phyloP scores from a whole-genome alignment of 306 rosid genomes.

The Begonia fuchsioides region DNA sequence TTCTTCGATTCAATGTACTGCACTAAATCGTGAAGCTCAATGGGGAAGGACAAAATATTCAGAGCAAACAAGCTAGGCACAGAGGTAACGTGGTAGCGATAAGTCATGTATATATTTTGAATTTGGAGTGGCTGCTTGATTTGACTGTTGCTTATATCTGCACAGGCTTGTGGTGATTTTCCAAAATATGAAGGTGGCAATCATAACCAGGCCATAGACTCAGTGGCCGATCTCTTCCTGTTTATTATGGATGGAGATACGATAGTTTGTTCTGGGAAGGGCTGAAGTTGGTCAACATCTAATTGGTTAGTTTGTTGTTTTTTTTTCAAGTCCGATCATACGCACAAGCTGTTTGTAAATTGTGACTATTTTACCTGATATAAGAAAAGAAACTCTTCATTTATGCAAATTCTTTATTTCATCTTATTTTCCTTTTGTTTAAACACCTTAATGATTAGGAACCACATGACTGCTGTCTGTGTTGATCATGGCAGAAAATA shows the following conservation, averaged over 20 bases:
- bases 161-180: conserved; percentile 83
- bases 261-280: conserved; percentile 26
- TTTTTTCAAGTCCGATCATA: no score
- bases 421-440: no score
- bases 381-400: no score
- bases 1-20: conserved; percentile 66
- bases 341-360: no score
- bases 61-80: conserved; percentile 74
- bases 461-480: no score
- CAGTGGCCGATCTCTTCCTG: conserved; percentile 37
- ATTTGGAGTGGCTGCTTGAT: neutral
- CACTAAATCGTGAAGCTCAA: conserved; percentile 27
- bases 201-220: conserved; percentile 52
- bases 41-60: conserved; percentile 68
- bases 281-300: conserved; percentile 54
- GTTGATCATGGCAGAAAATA: no score
- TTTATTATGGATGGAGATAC: no score
- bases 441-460: no score
- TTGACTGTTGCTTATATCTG: conserved; percentile 6
- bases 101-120: no score
- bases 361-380: no score
- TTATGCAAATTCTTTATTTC: no score
- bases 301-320: neutral
- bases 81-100: conserved; percentile 32
- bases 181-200: conserved; percentile 65